Evolutionary conservation across 2,329 filamentous ascomycete species (phyloP).

Genomic region (Hymenoscyphus linearis): DNA sequence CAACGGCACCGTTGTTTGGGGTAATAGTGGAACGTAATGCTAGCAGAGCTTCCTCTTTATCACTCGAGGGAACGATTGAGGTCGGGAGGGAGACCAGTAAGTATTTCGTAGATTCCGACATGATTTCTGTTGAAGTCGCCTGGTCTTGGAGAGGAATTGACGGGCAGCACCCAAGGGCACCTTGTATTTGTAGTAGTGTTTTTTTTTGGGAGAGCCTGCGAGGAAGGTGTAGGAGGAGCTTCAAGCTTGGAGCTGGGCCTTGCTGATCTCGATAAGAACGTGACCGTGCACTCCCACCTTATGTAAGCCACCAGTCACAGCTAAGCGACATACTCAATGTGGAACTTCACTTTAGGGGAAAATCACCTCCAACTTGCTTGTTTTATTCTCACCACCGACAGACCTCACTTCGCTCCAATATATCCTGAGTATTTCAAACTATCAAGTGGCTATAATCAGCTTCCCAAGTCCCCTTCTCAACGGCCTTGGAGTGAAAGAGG

Average conservation of each 20-base stretch:
- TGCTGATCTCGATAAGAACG: conserved; percentile 1
- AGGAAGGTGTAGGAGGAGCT: conserved; percentile 11
- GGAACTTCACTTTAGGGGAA: not conserved
- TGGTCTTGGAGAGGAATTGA: conserved; percentile 8
- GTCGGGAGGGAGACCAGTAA: conserved; percentile 85
- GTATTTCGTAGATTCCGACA: conserved; percentile 52
- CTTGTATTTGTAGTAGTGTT: conserved; percentile 9
- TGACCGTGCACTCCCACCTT: conserved; percentile 8
- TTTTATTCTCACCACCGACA: too few species aligned
- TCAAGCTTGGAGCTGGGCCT: conserved; percentile 13
- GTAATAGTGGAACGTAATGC: conserved; percentile 68
- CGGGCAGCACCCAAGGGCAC: conserved; percentile 11
- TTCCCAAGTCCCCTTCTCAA: too few species aligned
- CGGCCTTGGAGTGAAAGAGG: too few species aligned
- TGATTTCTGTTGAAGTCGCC: conserved; percentile 16
- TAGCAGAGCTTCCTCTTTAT: conserved; percentile 75
- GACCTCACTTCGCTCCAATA: too few species aligned
- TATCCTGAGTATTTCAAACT: too few species aligned
- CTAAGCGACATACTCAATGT: not conserved
- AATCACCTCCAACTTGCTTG: too few species aligned
- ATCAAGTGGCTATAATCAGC: too few species aligned
- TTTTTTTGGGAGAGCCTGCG: conserved; percentile 4
- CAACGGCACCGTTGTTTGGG: conserved; percentile 68
- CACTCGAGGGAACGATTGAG: conserved; percentile 74
- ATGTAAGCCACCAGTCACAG: conserved; percentile 3